These are phyloP conservation scores for Eutreptiella sp. DNA, from an alignment of 208 protist species.

Conservation along the genomic window DNA sequence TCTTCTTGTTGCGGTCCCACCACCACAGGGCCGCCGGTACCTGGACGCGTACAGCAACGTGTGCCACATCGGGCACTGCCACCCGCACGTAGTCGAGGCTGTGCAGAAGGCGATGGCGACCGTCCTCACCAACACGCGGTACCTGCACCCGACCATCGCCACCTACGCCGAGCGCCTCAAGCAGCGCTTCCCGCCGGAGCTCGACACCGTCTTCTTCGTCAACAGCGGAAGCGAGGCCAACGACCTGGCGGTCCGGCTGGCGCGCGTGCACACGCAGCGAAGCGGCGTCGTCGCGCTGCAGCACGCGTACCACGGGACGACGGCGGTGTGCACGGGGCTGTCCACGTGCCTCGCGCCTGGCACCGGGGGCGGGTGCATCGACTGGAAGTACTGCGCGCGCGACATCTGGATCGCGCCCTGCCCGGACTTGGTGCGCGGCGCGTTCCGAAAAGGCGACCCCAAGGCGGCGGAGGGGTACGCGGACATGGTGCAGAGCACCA, in stretches of 20 bases:
- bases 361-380: neutral
- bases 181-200: slow-evolving; percentile 28
- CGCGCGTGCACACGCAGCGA: slow-evolving; percentile 27
- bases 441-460: slow-evolving; percentile 2
- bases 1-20: no score
- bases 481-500: slow-evolving; percentile 10
- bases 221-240: slow-evolving; percentile 51
- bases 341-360: slow-evolving; percentile 1
- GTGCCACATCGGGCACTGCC: slow-evolving; percentile 52
- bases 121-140: slow-evolving; percentile 48
- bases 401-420: slow-evolving; percentile 7
- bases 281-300: slow-evolving; percentile 30
- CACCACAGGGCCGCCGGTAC: slow-evolving; percentile 3
- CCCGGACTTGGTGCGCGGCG: slow-evolving; percentile 24
- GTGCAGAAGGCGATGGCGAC: slow-evolving; percentile 39
- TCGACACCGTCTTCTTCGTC: slow-evolving; percentile 39
- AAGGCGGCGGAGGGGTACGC: slow-evolving; percentile 32
- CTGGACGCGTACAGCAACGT: slow-evolving; percentile 32
- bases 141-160: slow-evolving; percentile 35
- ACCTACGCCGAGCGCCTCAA: slow-evolving; percentile 38
- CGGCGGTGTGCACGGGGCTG: neutral
- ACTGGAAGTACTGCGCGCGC: slow-evolving; percentile 8
- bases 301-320: slow-evolving; percentile 43
- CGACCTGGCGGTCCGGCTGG: slow-evolving; percentile 41
- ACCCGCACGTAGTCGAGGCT: slow-evolving; percentile 46